Conservation (phyloP, 2,329 filamentous ascomycete genomes). For the Alternaria sp. region DNA sequence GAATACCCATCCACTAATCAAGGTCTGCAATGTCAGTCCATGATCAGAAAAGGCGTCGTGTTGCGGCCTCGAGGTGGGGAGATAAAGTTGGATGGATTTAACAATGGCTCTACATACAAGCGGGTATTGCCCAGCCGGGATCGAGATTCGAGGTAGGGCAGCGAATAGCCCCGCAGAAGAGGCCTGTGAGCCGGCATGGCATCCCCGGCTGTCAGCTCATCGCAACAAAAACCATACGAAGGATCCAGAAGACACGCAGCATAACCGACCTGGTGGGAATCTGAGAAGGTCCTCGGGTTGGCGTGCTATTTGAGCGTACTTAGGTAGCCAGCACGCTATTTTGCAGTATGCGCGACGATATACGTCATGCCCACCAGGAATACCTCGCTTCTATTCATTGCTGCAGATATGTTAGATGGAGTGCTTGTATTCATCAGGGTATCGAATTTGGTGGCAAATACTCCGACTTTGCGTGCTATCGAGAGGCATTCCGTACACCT, state of each 20-base stretch:
- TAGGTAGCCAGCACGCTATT: not conserved
- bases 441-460: not conserved
- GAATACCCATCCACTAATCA: conserved; percentile 4
- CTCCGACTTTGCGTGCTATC: not conserved
- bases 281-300: not conserved
- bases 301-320: not conserved
- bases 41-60: not conserved
- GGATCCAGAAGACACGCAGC: not conserved
- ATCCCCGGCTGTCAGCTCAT: not conserved
- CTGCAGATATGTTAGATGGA: not conserved
- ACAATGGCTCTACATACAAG: not conserved
- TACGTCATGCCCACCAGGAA: not conserved
- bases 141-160: conserved; percentile 7
- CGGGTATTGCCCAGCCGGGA: conserved; percentile 3
- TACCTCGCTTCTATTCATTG: not conserved
- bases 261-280: not conserved
- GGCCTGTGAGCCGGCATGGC: not conserved
- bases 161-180: not conserved
- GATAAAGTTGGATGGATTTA: not conserved
- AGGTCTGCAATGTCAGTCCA: not conserved
- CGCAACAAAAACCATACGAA: not conserved
- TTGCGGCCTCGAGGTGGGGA: not conserved
- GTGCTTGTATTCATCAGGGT: not conserved
- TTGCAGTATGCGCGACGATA: conserved; percentile 2
- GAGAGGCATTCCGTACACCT: not conserved